These are phyloP conservation scores for Arabis alpina DNA, from an alignment of 345 rosid genomes.

Conservation along the genomic window DNA sequence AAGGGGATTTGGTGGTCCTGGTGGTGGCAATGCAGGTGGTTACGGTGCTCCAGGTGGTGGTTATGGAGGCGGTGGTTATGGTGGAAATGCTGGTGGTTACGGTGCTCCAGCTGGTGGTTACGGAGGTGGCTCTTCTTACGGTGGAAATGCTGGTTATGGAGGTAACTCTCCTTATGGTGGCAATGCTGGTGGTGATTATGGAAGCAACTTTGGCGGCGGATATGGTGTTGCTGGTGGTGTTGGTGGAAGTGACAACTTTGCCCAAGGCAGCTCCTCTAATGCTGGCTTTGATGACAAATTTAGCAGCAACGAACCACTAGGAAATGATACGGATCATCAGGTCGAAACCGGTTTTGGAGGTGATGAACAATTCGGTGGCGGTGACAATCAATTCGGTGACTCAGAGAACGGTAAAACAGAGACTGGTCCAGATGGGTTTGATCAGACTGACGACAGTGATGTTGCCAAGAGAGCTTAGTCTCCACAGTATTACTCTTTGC, in stretches of 20 bases:
- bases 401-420: conserved; percentile 37
- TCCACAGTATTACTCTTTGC: conserved; percentile 6
- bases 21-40: conserved; percentile 42
- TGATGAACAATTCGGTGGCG: conserved; percentile 37
- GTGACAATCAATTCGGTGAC: conserved; percentile 46
- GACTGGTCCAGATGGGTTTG: conserved; percentile 42
- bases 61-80: conserved; percentile 38
- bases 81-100: conserved; percentile 35
- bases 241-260: conserved; percentile 43
- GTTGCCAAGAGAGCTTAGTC: conserved; percentile 71
- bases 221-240: conserved; percentile 43
- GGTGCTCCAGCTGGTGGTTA: conserved; percentile 37
- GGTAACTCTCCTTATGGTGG: conserved; percentile 33
- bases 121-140: conserved; percentile 35
- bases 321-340: conserved; percentile 36
- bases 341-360: conserved; percentile 26
- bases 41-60: conserved; percentile 36
- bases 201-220: conserved; percentile 42
- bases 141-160: conserved; percentile 33
- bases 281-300: conserved; percentile 40
- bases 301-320: conserved; percentile 35
- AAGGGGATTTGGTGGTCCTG: conserved; percentile 48
- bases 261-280: conserved; percentile 45
- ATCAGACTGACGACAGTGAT: conserved; percentile 50
- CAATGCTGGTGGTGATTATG: conserved; percentile 35